Evolutionary conservation across 1,139 yeast genomes (phyloP), one percentile per base, ranked within the genome.

Genomic region (Casaregolazyma suthepensis): DNA sequence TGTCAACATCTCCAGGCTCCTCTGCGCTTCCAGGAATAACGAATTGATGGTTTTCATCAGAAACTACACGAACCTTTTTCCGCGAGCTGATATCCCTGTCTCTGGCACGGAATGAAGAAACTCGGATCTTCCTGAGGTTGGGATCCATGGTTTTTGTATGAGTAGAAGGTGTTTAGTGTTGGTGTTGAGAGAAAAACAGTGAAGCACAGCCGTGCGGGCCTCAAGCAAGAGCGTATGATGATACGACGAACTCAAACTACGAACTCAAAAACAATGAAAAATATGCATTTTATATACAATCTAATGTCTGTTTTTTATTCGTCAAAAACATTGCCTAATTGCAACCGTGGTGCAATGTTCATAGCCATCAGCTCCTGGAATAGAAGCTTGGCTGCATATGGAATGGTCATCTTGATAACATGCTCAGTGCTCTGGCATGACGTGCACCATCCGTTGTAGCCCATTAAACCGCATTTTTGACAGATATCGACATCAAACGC

Each of bases 401-500:
- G 99, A 66, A 93, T 91, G 2, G 96, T 91, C 96, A 93, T 91
- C 67, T 85, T 87, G 59, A 89, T 85, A 48, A 93, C 86, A 57
- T 82, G 74, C 67, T 91, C 97, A 22, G 93, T 82, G 59, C 90
- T 84, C 72, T 87, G 87, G 77, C 99, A 93, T 13, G 94, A 81
- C 17, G 96, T 87, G 75, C 99, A 93, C 98, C 98, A 94, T 49
- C 91, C 91, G 67, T 89, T 85, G 71, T 93, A 89, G 38, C 99
- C 98, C 96, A 93, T 89, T 61, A 94, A 79, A n/a, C 99, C 99
- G 78, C 99, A 93, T 52, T 80, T 76, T 66, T 87, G 87, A 75
- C 99, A 93, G 38, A 93, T 84, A 67, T 93, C 98, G 43, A 93
- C 97, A 63, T 94, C 97, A 68, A 93, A 93, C 0, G 97, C 98